Conservation (phyloP, 495 filamentous ascomycete species). For the Peziza echinospora region DNA sequence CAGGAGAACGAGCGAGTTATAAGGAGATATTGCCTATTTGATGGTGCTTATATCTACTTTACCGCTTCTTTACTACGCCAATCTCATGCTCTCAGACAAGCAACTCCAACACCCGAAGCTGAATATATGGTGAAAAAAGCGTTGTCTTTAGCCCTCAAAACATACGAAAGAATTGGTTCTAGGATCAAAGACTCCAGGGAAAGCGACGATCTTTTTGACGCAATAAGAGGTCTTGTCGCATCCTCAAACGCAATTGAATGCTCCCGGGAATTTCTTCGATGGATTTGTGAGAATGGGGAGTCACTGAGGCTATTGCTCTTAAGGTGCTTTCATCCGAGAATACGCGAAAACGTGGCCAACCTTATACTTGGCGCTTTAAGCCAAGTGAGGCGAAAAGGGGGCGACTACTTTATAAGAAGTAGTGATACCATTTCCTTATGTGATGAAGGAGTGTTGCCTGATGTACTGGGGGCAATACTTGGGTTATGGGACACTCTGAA, state of each 20-base stretch:
- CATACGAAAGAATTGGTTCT: constrained; percentile 58
- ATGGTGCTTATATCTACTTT: constrained; percentile 48
- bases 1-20: constrained; percentile 52
- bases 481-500: constrained; percentile 36
- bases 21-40: constrained; percentile 60
- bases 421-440: constrained; percentile 23
- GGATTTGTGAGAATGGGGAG: constrained; percentile 34
- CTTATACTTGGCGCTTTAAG: constrained; percentile 35
- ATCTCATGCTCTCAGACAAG: constrained; percentile 24
- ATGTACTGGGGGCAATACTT: constrained; percentile 31
- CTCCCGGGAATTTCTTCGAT: constrained; percentile 37
- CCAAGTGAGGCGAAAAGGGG: constrained; percentile 20
- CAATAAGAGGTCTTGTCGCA: constrained; percentile 31
- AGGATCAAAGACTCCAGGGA: constrained; percentile 47
- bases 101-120: constrained; percentile 24
- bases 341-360: constrained; percentile 36
- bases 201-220: constrained; percentile 33
- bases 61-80: constrained; percentile 35
- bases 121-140: constrained; percentile 37
- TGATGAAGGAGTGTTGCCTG: constrained; percentile 11
- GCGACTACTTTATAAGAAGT: constrained; percentile 22
- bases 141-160: constrained; percentile 46
- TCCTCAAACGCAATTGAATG: constrained; percentile 30
- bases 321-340: constrained; percentile 34
- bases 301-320: constrained; percentile 45